These are phyloP conservation scores for Clavulina sp. DNA, from an alignment of 768 basidiomycete species.

Conservation along the genomic window DNA sequence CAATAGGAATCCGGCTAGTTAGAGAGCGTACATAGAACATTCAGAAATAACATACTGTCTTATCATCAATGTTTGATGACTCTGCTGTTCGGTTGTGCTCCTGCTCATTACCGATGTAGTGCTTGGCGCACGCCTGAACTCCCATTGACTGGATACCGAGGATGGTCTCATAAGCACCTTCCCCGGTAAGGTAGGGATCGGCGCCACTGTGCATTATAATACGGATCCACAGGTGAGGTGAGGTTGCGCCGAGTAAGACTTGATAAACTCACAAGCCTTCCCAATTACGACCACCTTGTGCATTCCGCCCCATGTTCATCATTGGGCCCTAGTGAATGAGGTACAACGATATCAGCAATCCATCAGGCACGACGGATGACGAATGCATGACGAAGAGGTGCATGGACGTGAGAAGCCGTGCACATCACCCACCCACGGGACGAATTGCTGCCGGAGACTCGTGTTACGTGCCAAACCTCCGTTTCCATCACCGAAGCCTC, in stretches of 20 bases:
- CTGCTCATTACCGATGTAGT: slow-evolving; percentile 40
- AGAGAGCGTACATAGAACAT: neutral
- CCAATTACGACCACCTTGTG: slow-evolving; percentile 35
- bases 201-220: neutral
- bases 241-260: neutral
- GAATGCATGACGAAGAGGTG: slow-evolving; percentile 26
- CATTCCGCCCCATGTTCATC: neutral
- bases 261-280: slow-evolving; percentile 24
- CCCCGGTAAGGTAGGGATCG: slow-evolving; percentile 76
- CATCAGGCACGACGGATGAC: slow-evolving; percentile 15
- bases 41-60: slow-evolving; percentile 27
- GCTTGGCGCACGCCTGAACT: slow-evolving; percentile 78
- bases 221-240: neutral
- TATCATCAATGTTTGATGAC: slow-evolving; percentile 55
- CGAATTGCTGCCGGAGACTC: too few relatives aligned
- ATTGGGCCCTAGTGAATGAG: too few relatives aligned
- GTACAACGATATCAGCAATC: neutral
- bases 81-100: slow-evolving; percentile 22
- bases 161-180: slow-evolving; percentile 58
- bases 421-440: too few relatives aligned
- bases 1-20: slow-evolving; percentile 25
- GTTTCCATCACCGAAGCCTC: too few relatives aligned
- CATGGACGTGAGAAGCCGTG: too few relatives aligned
- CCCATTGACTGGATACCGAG: slow-evolving; percentile 59
- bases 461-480: too few relatives aligned